A percentile compares a stretch with the other conserved stretches of the same genome.
Evolutionary conservation across 352 stramenopile species (phyloP).

Genomic region (Pythium utonaiense): DNA sequence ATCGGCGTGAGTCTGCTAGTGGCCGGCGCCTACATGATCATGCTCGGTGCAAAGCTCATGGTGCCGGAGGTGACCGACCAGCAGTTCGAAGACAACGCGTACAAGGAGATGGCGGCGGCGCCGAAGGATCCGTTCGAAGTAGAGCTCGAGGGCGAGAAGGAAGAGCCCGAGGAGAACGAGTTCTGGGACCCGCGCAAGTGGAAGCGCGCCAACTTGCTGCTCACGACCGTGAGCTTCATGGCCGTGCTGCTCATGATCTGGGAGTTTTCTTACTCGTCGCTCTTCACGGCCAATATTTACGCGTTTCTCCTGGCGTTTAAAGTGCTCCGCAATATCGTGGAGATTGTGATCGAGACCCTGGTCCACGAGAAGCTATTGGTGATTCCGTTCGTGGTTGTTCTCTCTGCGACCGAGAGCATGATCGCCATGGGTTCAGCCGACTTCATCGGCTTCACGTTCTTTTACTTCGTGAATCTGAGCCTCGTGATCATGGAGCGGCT

Average conservation of each 20-base stretch:
- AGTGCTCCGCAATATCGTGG: constrained; percentile 74
- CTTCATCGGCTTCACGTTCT: constrained; percentile 94
- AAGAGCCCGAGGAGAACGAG: constrained; percentile 61
- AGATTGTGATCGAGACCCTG: constrained; percentile 80
- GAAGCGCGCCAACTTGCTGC: constrained; percentile 92
- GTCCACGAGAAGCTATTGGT: constrained; percentile 91
- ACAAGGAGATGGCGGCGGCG: constrained; percentile 53
- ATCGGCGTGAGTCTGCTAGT: constrained; percentile 82
- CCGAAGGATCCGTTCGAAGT: constrained; percentile 54
- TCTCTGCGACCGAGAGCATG: constrained; percentile 90
- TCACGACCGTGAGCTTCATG: constrained; percentile 82
- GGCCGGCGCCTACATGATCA: constrained; percentile 78
- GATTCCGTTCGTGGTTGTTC: constrained; percentile 86
- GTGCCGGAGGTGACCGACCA: constrained; percentile 83
- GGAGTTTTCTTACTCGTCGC: constrained; percentile 95
- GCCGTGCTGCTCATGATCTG: constrained; percentile 89
- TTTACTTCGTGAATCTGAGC: constrained; percentile 92
- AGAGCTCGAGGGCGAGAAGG: constrained; percentile 45
- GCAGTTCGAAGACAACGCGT: constrained; percentile 73
- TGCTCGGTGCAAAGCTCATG: constrained; percentile 61
- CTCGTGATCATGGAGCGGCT: constrained; percentile 92
- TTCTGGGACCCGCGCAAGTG: constrained; percentile 82
- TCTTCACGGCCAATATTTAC: constrained; percentile 92
- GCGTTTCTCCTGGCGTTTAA: constrained; percentile 90
- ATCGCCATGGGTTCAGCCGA: constrained; percentile 95